Base-by-base conservation (phyloP, 768 basidiomycete genomes). In the Pulveroboletus sp. region DNA sequence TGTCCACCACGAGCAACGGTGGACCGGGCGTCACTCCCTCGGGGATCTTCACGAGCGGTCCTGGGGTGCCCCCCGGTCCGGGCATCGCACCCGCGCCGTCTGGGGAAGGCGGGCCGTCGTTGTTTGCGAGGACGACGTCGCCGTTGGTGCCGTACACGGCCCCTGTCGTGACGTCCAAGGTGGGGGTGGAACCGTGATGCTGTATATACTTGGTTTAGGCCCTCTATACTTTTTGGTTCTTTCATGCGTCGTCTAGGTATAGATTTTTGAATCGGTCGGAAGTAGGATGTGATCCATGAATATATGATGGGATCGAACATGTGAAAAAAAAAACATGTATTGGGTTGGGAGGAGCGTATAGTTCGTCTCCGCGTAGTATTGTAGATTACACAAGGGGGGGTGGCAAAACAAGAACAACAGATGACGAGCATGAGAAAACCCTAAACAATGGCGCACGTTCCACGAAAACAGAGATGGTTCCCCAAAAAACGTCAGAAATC, bases 401-500 rank as follows among this genome's bases (percentile, higher is more conserved):
- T 11, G 39, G 12, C 23, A 40, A n/a, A 23, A 36, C 14, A 19
- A 19, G 14, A 44, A n/a, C 36, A 43, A 24, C 35, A 45, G 13
- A 37, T 46, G 20, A 12, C 32, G 37, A 37, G 44, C 24, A 45
- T 25, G 11, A 20, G 6, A 25, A 32, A 21, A 23, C 23, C 42
- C 11, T 16, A 3, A n/a, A 27, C n/a, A 17, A n/a, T n/a, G n/a
- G 21, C 25, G 8, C 27, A 16, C 14, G 33, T 31, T 31, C 27
- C 41, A 32, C 13, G 10, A 25, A 24, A 17, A 23, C 29, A 44
- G 32, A 43, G 35, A 44, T 32, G 6, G 37, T 5, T 51, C 43
- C 21, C 33, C 21, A 49, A 45, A 14, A 40, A 10, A 39, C 42
- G 36, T 60, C 66, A 90, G 66, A 90, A 90, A 67, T 90, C 87